Base-by-base conservation (phyloP, 768 basidiomycete species). In the Termitomyces sp. region DNA sequence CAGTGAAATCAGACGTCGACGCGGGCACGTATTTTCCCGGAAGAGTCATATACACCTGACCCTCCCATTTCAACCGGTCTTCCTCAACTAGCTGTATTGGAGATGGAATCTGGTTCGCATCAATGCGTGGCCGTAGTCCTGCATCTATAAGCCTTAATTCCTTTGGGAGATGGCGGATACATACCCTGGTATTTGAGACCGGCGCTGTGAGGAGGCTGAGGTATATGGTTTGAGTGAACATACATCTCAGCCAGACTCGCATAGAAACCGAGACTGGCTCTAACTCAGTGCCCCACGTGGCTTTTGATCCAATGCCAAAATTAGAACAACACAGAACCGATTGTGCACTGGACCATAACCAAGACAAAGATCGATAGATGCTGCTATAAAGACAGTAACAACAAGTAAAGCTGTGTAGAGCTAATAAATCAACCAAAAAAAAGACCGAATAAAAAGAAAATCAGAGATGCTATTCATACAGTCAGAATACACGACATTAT, bases 101-200 rank as follows among this genome's bases (percentile, higher is more conserved):
- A 3, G 94, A 95, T n/a, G 97, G 97, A 30, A 98, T 86, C 67
- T 96, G 94, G 63, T 74, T 80, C 7, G 90, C 86, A 69, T 98
- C 92, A 64, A 99, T 92, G 57, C 86, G 84, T 47, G 88, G 80
- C 41, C 90, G 83, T 55, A 91, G 79, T 56, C 93, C 92, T 89
- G 63, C 40, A 38, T 32, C 9, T 52, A 62, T 57, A 28, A 38
- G 14, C 60, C 53, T 44, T 30, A 55, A 56, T 62, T 40, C 48
- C 47, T 20, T 41, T n/a, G 20, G 49, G 22, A 33, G 1, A 41
- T 22, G 18, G 16, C 18, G 7, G 20, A 5, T 33, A 26, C 45
- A 33, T 43, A 55, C 85, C 84, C 66, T 81, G 71, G 58, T 82
- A 79, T 26, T 72, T 65, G 33, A 78, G 71, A 0, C 88, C 87